phyloP scores from a whole-genome alignment of 2,329 filamentous ascomycete species.

The Penicillium expansum region DNA sequence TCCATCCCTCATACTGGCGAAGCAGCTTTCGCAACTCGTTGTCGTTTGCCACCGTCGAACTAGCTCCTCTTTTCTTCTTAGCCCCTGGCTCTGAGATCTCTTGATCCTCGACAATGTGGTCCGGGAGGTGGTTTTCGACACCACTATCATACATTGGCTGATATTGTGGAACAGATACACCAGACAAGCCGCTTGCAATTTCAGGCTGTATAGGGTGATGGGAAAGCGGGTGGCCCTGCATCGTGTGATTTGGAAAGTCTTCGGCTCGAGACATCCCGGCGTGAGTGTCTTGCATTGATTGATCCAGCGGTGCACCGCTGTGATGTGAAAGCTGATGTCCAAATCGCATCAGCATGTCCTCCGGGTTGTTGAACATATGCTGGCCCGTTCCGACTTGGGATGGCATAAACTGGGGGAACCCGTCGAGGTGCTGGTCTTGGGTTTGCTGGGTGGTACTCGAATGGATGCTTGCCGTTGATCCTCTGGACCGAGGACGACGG shows the following conservation, averaged over 20 bases:
- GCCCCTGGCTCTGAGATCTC: slow-evolving; percentile 45
- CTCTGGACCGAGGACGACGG: slow-evolving; percentile 46
- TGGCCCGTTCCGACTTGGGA: slow-evolving; percentile 35
- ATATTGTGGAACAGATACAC: slow-evolving; percentile 38
- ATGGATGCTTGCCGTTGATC: slow-evolving; percentile 48
- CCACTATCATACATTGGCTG: slow-evolving; percentile 43
- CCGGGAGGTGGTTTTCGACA: slow-evolving; percentile 43
- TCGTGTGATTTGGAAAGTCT: slow-evolving; percentile 37
- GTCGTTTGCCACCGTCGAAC: slow-evolving; percentile 50
- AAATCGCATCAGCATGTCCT: slow-evolving; percentile 48
- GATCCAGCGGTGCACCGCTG: slow-evolving; percentile 36
- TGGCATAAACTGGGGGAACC: slow-evolving; percentile 40
- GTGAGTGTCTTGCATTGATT: slow-evolving; percentile 39
- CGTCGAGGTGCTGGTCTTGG: slow-evolving; percentile 43
- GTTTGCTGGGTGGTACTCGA: slow-evolving; percentile 47
- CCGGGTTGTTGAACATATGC: slow-evolving; percentile 42
- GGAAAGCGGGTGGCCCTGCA: slow-evolving; percentile 35
- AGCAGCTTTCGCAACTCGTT: slow-evolving; percentile 49
- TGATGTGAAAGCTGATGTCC: slow-evolving; percentile 44
- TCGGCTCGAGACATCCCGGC: slow-evolving; percentile 37
- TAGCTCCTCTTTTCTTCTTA: slow-evolving; percentile 48
- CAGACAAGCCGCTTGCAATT: slow-evolving; percentile 33
- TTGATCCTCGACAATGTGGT: slow-evolving; percentile 41
- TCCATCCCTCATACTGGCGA: slow-evolving; percentile 47
- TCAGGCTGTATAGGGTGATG: slow-evolving; percentile 39